Evolutionary conservation across 768 basidiomycete species (phyloP), one percentile per base, ranked within the genome.

Genomic region (Psilocybe subaeruginosa): DNA sequence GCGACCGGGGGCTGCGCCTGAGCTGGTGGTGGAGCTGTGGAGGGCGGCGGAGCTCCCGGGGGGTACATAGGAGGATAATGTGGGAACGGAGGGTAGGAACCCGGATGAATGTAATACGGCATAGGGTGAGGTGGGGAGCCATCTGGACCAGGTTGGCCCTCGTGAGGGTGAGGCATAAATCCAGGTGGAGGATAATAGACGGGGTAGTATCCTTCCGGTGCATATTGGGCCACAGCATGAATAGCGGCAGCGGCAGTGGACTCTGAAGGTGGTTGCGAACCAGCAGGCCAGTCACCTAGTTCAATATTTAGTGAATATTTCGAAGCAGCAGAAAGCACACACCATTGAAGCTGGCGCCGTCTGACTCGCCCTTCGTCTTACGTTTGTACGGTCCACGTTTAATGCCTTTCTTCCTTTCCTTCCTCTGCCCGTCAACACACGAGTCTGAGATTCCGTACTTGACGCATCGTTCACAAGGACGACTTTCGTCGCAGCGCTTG

Each of bases 341-440:
- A 70, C 70, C 68, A 51, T 56, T 52, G 58, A 60, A 73, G 39
- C 49, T 48, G 11, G 54, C 31, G 19, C 60, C 59, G 2, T 70
- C 72, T 9, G 64, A 65, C 14, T 66, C 73, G 11, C 69, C 69
- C 59, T 82, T 82, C 61, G 75, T 75, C 68, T 83, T 83, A 61
- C 83, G 80, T 78, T 92, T 92, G 82, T 94, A 94, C 61, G 92
- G 93, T 3, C 92, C 92, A 64, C 92, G 82, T 76, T 94, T 94
- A 73, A 93, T 83, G 57, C 92, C 92, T 74, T 92, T 93, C 77
- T 93, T 94, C 63, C 95, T 83, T 74, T 97, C 95, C 77, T 97
- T 97, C 70, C 95, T 85, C 69, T 92, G 90, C 31, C 94, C 95
- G 73, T 97, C 95, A 58, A 90, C 78, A 74, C 95, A 97, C 57